Base-by-base conservation (phyloP, 2,329 filamentous ascomycete genomes). In the Scedosporium minutisporum region DNA sequence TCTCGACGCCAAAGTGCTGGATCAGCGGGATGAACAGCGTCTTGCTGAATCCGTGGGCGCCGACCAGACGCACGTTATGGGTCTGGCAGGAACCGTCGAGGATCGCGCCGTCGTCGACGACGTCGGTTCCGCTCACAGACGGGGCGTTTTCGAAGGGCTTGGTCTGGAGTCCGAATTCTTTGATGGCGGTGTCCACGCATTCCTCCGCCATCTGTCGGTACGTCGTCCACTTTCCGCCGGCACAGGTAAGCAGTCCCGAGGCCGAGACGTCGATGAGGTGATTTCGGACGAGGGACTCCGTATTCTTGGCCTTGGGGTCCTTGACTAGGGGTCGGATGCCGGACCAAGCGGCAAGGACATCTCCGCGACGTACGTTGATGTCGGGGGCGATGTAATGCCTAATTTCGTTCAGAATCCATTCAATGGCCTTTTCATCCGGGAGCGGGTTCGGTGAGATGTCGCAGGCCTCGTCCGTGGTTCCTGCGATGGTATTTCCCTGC, bases 201-300 rank as follows among this genome's bases (percentile, higher is more conserved):
- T 96, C 90, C 75, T 96, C 90, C 23, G 91, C 90, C 91, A 96
- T 96, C 74, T 96, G 90, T 63, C 91, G 87, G 76, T 96, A 96
- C 1, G 91, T 96, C 2, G 91, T 96, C 91, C 91, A 96, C 76
- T 96, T 96, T 58, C 91, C 91, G 68, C 91, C 91, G 29, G 90
- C 90, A 70, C 90, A 93, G 41, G 91, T 96, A 67, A 96, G 77
- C 21, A 96, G 82, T 10, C 91, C 91, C 6, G 89, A 91, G 1
- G 82, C 75, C n/a, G 90, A 93, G 59, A 90, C 82, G 64, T 91
- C 88, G 67, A 96, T 84, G 53, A 96, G 80, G 72, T 96, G 91
- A 73, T 93, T 96, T 63, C 91, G 89, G 60, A 96, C 91, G 18
- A 96, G 84, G 27, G 91, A 92, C 75, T 96, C 87, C 0, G 91